Evolutionary conservation across 257 asterid species (phyloP).

Genomic region (Forsythia viridissima): DNA sequence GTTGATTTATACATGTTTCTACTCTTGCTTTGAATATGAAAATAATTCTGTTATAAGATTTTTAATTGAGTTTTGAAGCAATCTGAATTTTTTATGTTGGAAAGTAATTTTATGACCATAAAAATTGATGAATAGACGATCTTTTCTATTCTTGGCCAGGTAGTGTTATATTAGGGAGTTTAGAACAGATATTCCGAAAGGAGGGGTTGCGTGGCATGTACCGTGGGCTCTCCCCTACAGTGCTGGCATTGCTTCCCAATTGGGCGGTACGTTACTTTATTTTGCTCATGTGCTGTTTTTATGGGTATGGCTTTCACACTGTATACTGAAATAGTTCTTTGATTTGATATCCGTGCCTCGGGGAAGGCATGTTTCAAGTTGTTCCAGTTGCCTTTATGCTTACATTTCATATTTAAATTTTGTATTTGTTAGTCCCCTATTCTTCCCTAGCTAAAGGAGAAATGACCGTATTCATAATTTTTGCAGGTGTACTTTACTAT

Average conservation of each 20-base stretch:
- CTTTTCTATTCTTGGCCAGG: constrained; percentile 50
- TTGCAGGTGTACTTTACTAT: constrained; percentile 91
- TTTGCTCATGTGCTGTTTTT: constrained; percentile 4
- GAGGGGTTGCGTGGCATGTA: constrained; percentile 96
- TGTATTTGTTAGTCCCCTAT: not conserved
- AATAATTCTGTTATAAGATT: not conserved
- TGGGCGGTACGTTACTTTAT: constrained; percentile 76
- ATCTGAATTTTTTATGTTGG: not conserved
- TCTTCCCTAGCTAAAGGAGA: constrained; percentile 5
- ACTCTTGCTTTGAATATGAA: constrained; percentile 15
- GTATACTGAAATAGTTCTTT: constrained; percentile 1
- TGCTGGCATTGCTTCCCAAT: constrained; percentile 89
- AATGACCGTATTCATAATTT: constrained; percentile 22
- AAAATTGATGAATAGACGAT: not conserved
- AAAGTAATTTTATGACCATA: not conserved
- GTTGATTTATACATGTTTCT: not conserved
- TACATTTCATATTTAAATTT: too few species aligned
- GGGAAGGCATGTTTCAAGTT: not conserved
- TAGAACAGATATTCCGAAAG: constrained; percentile 75
- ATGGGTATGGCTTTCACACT: not conserved
- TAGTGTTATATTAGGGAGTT: constrained; percentile 83
- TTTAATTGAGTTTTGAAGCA: not conserved
- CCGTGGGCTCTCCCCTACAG: constrained; percentile 95
- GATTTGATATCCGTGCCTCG: not conserved
- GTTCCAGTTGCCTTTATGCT: not conserved